Conservation (phyloP, 2,329 filamentous ascomycete species). For the Periconia digitata region DNA sequence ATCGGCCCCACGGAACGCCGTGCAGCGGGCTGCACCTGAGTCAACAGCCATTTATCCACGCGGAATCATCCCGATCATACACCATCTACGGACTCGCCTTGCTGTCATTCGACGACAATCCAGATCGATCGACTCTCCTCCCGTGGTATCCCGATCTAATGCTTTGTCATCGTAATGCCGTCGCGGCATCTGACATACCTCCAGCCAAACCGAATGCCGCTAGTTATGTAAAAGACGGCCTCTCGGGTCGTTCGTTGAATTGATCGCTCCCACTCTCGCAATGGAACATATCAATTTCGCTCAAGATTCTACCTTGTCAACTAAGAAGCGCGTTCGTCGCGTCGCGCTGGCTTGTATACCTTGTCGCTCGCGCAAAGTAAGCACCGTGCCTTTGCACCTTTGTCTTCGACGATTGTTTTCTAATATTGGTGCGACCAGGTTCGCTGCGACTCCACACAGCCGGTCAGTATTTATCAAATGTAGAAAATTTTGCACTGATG, state of each 20-base stretch:
- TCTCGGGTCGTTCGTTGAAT: not conserved
- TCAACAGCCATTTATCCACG: not conserved
- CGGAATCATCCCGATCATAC: not conserved
- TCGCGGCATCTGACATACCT: not conserved
- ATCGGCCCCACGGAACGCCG: not conserved
- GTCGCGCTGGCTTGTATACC: conserved; percentile 23
- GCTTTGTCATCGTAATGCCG: not conserved
- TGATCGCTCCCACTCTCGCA: not conserved
- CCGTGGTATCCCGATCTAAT: not conserved
- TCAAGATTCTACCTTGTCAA: not conserved
- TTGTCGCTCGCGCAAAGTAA: conserved; percentile 21
- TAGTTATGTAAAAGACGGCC: not conserved
- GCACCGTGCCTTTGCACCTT: too few species aligned
- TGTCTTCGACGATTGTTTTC: too few species aligned
- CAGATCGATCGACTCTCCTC: not conserved
- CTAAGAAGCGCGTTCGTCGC: conserved; percentile 11
- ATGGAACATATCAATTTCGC: not conserved
- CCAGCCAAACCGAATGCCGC: conserved; percentile 8
- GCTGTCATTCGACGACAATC: not conserved
- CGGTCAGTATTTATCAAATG: too few species aligned
- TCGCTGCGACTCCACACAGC: conserved; percentile 17
- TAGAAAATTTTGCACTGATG: too few species aligned
- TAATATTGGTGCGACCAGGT: too few species aligned
- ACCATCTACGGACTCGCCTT: not conserved
- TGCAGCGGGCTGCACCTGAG: conserved; percentile 1